Base-by-base conservation (phyloP, 768 basidiomycete species). In the Russula lepida region DNA sequence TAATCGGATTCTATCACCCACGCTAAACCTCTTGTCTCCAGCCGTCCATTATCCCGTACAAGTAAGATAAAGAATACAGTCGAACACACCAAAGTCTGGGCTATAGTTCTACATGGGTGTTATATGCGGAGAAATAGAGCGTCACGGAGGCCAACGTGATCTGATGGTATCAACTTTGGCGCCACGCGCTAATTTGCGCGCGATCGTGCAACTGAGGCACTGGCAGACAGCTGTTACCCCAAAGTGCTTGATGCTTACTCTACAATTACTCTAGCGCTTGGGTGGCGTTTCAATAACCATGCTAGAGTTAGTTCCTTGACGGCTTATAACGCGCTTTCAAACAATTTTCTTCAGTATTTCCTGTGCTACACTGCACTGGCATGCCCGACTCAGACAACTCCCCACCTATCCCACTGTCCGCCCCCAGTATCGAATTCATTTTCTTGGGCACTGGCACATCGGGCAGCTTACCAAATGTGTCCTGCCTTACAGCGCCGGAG, bases 391-490 rank as follows among this genome's bases (percentile, higher is more conserved):
- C 54, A 15, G 4, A 25, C 15, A 15, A 12, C 44, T 48, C n/a
- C 30, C 39, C 56, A 13, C 51, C 30, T 23, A 15, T 23, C n/a
- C 23, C 49, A 7, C 56, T 15, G n/a, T 30, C 50, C 37, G 56
- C 66, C 46, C 30, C 70, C 35, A 72, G 25, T 9, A 56, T 78
- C 56, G 88, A 92, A 70, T 73, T 91, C 66, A 84, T 93, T 59
- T 89, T 92, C 70, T 81, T 92, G 32, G 91, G 91, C 55, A 93
- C 89, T 39, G 91, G 89, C 54, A 87, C 86, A 30, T 92, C 90
- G 9, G 82, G 83, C 30, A 83, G 84, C 63, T 63, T 93, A 15
- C 91, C 90, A 17, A 75, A 81, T 51, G 69, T 85, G 53, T 79
- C 79, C 64, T 97, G 93, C 72, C 74, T 97, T 60, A 95, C 93